Conservation (phyloP, 768 basidiomycete genomes). For the Tephrocybe sp. region DNA sequence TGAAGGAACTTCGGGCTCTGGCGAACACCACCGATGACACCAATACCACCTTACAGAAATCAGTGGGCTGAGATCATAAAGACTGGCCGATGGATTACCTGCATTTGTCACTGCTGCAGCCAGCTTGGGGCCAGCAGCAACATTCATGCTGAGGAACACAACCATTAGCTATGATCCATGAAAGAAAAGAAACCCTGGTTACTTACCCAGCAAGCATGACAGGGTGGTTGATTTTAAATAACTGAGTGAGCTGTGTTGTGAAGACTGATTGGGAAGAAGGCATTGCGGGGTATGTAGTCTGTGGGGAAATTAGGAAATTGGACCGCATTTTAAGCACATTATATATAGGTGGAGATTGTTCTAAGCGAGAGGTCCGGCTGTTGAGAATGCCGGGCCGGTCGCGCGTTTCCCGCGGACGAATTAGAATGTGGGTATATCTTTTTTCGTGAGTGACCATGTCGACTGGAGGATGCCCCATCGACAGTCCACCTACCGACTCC, state of each 20-base stretch:
- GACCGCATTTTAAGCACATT: background rate
- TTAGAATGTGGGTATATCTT: no score
- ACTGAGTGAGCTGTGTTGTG: conserved; percentile 68
- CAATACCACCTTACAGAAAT: conserved; percentile 58
- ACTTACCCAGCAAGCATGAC: conserved; percentile 82
- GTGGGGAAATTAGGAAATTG: conserved; percentile 6
- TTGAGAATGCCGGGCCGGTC: conserved; percentile 5
- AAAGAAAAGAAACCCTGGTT: conserved; percentile 12
- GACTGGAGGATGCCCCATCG: conserved; percentile 52
- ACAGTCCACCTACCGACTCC: conserved; percentile 37
- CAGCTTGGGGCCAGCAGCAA: conserved; percentile 81
- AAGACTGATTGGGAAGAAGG: conserved; percentile 67
- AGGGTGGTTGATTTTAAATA: conserved; percentile 81
- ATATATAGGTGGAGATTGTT: no score
- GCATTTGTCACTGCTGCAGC: conserved; percentile 93
- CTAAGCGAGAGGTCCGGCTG: background rate
- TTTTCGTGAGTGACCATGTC: conserved; percentile 23
- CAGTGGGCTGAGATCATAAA: background rate
- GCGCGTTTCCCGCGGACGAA: conserved; percentile 11
- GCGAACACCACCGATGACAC: conserved; percentile 83
- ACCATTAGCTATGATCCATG: no score
- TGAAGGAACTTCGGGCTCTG: conserved; percentile 74
- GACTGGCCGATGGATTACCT: conserved; percentile 36
- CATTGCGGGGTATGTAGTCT: conserved; percentile 39
- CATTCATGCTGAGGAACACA: conserved; percentile 71